Evolutionary conservation across 345 rosid genomes (phyloP).

Genomic region (Physaria fendleri): DNA sequence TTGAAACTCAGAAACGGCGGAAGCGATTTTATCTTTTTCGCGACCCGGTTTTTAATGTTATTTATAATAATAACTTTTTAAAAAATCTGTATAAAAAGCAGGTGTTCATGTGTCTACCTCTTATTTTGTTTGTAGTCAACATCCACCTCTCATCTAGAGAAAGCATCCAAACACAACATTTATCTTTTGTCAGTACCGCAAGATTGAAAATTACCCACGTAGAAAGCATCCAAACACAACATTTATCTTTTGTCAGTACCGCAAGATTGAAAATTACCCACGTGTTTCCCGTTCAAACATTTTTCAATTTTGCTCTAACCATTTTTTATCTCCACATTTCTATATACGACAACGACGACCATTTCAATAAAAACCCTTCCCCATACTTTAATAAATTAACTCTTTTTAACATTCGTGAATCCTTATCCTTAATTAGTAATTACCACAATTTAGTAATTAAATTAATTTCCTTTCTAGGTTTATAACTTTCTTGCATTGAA

Average conservation of each 20-base stretch:
- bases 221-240: not conserved
- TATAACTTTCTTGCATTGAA: slow-evolving; percentile 20
- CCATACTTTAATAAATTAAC: not conserved
- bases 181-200: not conserved
- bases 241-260: not conserved
- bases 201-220: not conserved
- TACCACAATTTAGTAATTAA: not conserved
- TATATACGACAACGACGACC: slow-evolving; percentile 16
- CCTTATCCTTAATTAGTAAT: slow-evolving; percentile 6
- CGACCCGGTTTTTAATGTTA: no score
- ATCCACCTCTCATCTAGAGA: not conserved
- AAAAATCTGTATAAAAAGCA: no score
- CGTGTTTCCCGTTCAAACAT: slow-evolving; percentile 6
- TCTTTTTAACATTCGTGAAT: not conserved
- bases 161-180: not conserved
- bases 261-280: not conserved
- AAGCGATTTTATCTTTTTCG: no score
- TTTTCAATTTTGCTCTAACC: not conserved
- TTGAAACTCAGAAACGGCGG: no score
- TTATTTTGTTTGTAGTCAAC: no score
- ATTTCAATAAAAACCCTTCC: not conserved
- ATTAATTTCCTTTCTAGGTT: slow-evolving; percentile 19
- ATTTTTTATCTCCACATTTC: not conserved
- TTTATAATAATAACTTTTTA: no score
- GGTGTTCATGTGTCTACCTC: no score